These are phyloP conservation scores for Cadophora sp. DNA, from an alignment of 2,329 filamentous ascomycete species.

Conservation along the genomic window DNA sequence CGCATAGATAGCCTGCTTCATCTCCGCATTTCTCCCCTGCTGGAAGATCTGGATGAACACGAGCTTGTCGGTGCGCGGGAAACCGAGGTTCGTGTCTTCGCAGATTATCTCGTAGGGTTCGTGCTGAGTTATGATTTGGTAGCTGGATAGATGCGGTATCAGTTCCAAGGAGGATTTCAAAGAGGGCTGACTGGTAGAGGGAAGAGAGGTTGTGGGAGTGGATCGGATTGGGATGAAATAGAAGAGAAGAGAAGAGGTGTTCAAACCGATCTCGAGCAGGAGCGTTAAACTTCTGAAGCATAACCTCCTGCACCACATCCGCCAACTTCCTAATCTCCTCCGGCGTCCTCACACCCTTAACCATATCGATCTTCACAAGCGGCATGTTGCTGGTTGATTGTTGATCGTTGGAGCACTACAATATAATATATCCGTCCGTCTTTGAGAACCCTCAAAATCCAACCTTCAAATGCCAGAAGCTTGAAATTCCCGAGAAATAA, in stretches of 20 bases:
- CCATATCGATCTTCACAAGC: constrained; percentile 30
- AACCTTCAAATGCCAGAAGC: too few relatives aligned
- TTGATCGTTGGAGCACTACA: too few relatives aligned
- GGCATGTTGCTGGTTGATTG: constrained; percentile 26
- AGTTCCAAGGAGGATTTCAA: neutral
- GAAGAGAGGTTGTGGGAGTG: neutral
- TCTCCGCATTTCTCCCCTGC: constrained; percentile 24
- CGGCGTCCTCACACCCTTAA: constrained; percentile 22
- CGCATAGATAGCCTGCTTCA: constrained; percentile 29
- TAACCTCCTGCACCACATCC: constrained; percentile 29
- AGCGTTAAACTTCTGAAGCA: constrained; percentile 29
- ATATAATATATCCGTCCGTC: too few relatives aligned
- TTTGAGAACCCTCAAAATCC: too few relatives aligned
- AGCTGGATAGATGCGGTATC: neutral
- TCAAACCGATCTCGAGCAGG: constrained; percentile 24
- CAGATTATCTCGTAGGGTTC: constrained; percentile 31
- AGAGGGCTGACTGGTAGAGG: neutral
- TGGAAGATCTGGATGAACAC: constrained; percentile 30
- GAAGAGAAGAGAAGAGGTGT: neutral
- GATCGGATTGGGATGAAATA: neutral
- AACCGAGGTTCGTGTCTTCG: constrained; percentile 28
- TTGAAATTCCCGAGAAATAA: too few relatives aligned
- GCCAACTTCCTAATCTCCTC: constrained; percentile 28
- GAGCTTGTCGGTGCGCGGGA: constrained; percentile 23
- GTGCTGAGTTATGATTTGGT: constrained; percentile 33